A percentile compares a stretch with the other conserved stretches of the same genome.
Evolutionary conservation across 2,329 filamentous ascomycete genomes (phyloP).

Genomic region (Arthroderma sp.): DNA sequence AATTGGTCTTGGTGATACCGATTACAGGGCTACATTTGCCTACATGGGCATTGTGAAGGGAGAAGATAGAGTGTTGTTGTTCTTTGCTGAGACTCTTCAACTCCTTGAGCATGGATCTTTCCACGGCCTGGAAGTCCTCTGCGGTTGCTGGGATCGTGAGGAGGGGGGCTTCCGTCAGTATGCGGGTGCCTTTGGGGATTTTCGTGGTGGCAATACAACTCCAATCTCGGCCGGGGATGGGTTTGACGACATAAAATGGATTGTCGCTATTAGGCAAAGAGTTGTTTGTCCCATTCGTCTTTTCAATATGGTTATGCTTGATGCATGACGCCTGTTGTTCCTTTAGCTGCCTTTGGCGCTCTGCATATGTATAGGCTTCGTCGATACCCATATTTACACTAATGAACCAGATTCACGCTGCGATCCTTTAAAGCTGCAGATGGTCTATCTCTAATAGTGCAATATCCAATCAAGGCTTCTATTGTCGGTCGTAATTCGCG

Average conservation of each 20-base stretch:
- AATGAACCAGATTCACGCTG: too few relatives aligned
- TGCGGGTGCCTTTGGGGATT: conserved; percentile 7
- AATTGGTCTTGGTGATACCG: conserved; percentile 7
- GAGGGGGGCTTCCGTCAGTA: conserved; percentile 4
- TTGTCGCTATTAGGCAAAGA: too few relatives aligned
- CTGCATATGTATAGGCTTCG: too few relatives aligned
- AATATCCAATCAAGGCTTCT: too few relatives aligned
- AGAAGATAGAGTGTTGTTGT: conserved; percentile 6
- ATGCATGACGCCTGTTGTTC: too few relatives aligned
- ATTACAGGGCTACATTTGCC: conserved; percentile 2
- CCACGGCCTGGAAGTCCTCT: neutral
- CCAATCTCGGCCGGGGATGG: conserved; percentile 3
- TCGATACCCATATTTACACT: too few relatives aligned
- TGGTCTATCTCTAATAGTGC: too few relatives aligned
- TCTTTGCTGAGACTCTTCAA: conserved; percentile 4
- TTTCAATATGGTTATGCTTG: too few relatives aligned
- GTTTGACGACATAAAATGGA: neutral
- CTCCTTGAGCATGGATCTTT: neutral
- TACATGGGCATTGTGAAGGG: conserved; percentile 4
- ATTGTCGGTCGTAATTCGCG: too few relatives aligned
- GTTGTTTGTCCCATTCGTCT: too few relatives aligned
- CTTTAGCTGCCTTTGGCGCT: too few relatives aligned
- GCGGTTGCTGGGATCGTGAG: conserved; percentile 3
- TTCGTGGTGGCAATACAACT: conserved; percentile 6
- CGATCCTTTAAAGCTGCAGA: too few relatives aligned